Evolutionary conservation across 768 basidiomycete genomes (phyloP).

Genomic region (Coprinopsis cinerea): DNA sequence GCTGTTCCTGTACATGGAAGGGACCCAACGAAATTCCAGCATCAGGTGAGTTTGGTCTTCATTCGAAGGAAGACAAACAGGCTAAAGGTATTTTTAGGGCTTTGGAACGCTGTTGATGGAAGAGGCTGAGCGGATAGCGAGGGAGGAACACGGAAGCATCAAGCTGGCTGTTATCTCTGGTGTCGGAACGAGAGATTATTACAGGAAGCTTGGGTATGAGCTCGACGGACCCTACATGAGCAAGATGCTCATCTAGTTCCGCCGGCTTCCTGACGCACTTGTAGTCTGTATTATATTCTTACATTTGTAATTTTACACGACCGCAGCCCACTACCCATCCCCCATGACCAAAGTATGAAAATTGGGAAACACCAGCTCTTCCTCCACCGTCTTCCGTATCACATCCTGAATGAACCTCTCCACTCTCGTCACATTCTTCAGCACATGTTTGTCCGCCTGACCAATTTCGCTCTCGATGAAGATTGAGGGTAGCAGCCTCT

Average conservation of each 20-base stretch:
- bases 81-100: conserved; percentile 43
- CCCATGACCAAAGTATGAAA: conserved; percentile 75
- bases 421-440: conserved; percentile 93
- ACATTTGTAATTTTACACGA: too few relatives aligned
- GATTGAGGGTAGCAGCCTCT: conserved; percentile 78
- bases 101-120: conserved; percentile 98
- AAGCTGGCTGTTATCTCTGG: conserved; percentile 98
- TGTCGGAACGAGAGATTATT: conserved; percentile 96
- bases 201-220: conserved; percentile 88
- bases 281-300: too few relatives aligned
- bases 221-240: conserved; percentile 98
- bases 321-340: conserved; percentile 25
- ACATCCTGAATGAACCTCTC: conserved; percentile 96
- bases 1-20: conserved; percentile 96
- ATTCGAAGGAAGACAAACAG: conserved; percentile 8
- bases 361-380: conserved; percentile 94
- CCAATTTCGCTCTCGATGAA: conserved; percentile 97
- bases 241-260: conserved; percentile 52
- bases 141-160: conserved; percentile 93
- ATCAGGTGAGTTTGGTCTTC: conserved; percentile 49
- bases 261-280: too few relatives aligned
- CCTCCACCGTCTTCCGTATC: conserved; percentile 90
- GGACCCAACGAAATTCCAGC: conserved; percentile 98
- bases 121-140: conserved; percentile 95
- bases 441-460: conserved; percentile 89